Evolutionary conservation across 345 rosid genomes (phyloP), one percentile per base, ranked within the genome.

Genomic region (Erysimum cheiranthoides): DNA sequence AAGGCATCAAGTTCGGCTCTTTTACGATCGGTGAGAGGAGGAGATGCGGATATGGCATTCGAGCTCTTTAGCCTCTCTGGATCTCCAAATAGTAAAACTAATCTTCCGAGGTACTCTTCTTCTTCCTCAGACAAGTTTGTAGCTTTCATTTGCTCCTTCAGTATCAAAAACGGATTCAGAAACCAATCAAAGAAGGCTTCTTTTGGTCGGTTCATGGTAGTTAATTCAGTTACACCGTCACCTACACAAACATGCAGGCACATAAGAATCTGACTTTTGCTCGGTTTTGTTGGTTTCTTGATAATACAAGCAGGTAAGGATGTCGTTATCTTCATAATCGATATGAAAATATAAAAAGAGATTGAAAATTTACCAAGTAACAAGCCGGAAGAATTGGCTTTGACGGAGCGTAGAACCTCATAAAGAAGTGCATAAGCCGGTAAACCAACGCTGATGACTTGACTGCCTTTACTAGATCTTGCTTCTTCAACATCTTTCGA

Each of bases 181-280:
- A 95, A 95, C 99, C 98, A 95, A 59, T 92, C 98, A 61, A 85
- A 95, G 84, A 89, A 86, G 9, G 85, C 81, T 8, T 95, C 99
- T 81, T 85, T 92, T 1, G 99, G 98, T 62, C 94, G 78, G 83
- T 90, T 93, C 8, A 83, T 72, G 80, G 75, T 82, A 4, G 96
- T 92, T 81, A 95, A 32, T 82, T 92, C 98, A 1, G 88, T 79
- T 43, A 39, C 66, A 65, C 79, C 57, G 6, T 89, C 93, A 18
- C 80, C 99, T 95, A 66, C 78, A 81, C 61, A 56, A 66, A 65
- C 54, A 51, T 42, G 8, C 3, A 73, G 2, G 52, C 11, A 66
- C n/a, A 51, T 28, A 35, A 38, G 51, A 18, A 30, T 8, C 6
- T 30, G 8, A 16, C 50, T 4, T 65, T 56, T 8, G 9, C 9